These are phyloP conservation scores for Pleurotus tuoliensis DNA, from an alignment of 768 basidiomycete species.

Conservation along the genomic window DNA sequence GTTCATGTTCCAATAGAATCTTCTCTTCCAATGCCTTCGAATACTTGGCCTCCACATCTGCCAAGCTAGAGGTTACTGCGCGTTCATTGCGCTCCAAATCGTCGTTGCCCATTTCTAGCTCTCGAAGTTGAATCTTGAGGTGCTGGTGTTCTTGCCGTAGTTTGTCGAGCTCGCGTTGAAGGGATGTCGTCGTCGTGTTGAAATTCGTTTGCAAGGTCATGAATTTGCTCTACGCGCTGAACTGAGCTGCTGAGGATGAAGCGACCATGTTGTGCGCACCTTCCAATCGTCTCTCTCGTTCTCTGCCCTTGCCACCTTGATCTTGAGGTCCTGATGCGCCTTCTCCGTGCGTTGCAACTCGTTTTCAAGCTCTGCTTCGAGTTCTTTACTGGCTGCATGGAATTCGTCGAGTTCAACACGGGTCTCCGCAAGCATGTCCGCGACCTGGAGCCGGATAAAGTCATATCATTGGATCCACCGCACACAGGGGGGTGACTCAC, in stretches of 20 bases:
- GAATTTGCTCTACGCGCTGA: slow-evolving; percentile 61
- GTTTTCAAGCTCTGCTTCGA: slow-evolving; percentile 89
- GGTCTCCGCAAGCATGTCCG: slow-evolving; percentile 82
- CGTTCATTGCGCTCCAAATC: slow-evolving; percentile 95
- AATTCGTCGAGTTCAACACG: slow-evolving; percentile 85
- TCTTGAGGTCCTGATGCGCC: slow-evolving; percentile 74
- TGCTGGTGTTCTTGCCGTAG: slow-evolving; percentile 71
- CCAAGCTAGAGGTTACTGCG: slow-evolving; percentile 76
- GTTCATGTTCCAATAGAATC: slow-evolving; percentile 93
- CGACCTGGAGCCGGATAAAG: slow-evolving; percentile 36
- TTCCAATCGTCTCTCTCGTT: slow-evolving; percentile 90
- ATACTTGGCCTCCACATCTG: slow-evolving; percentile 85
- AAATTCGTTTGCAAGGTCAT: slow-evolving; percentile 86
- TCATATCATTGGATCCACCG: too few species aligned
- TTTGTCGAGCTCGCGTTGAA: slow-evolving; percentile 88
- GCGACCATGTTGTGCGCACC: slow-evolving; percentile 40
- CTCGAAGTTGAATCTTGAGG: slow-evolving; percentile 70
- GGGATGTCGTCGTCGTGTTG: slow-evolving; percentile 84
- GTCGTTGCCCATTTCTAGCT: slow-evolving; percentile 97
- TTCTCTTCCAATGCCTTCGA: slow-evolving; percentile 92
- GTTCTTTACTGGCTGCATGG: slow-evolving; percentile 81
- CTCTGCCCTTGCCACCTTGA: slow-evolving; percentile 68
- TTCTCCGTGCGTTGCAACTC: slow-evolving; percentile 88
- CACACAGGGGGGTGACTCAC: slow-evolving; percentile 21
- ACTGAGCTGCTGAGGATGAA: slow-evolving; percentile 5